Conservation (phyloP, 805 yeast species). For the Pichia thaimueangensis region DNA sequence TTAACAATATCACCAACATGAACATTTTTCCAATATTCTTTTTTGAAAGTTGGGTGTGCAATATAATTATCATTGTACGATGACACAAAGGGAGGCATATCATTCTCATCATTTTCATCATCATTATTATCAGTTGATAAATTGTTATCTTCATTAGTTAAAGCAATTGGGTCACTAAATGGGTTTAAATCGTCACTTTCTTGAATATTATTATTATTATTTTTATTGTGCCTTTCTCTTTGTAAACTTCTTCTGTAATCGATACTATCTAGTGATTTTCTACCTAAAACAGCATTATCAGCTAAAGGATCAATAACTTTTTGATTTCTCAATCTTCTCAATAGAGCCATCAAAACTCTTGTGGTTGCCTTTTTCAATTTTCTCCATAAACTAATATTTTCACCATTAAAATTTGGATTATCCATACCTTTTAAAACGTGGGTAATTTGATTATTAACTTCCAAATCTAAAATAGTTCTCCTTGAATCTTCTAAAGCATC, state of each 20-base stretch:
- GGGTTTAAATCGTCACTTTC: slow-evolving; percentile 18
- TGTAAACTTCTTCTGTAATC: slow-evolving; percentile 28
- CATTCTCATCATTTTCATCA: slow-evolving; percentile 4
- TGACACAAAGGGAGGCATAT: slow-evolving; percentile 27
- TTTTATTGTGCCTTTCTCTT: slow-evolving; percentile 11
- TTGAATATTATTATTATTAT: slow-evolving; percentile 6
- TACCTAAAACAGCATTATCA: slow-evolving; percentile 15
- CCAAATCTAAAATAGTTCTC: slow-evolving; percentile 64
- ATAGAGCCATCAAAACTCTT: slow-evolving; percentile 12
- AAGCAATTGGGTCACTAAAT: slow-evolving; percentile 24
- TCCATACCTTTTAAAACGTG: slow-evolving; percentile 52
- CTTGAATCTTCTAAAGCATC: slow-evolving; percentile 80
- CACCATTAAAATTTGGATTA: slow-evolving; percentile 59
- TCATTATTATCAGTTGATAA: slow-evolving; percentile 7
- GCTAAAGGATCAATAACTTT: slow-evolving; percentile 23
- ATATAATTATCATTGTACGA: slow-evolving; percentile 12
- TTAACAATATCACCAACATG: slow-evolving; percentile 70
- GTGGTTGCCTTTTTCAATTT: slow-evolving; percentile 47
- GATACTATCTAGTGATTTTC: slow-evolving; percentile 30
- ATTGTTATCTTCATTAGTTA: slow-evolving; percentile 12
- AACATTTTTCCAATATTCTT: slow-evolving; percentile 64
- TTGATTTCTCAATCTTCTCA: slow-evolving; percentile 22
- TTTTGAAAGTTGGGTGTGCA: slow-evolving; percentile 27
- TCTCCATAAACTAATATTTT: slow-evolving; percentile 63
- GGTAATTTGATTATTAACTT: slow-evolving; percentile 68